Conservation (phyloP, 768 basidiomycete species). For the Polyporus arcularius region DNA sequence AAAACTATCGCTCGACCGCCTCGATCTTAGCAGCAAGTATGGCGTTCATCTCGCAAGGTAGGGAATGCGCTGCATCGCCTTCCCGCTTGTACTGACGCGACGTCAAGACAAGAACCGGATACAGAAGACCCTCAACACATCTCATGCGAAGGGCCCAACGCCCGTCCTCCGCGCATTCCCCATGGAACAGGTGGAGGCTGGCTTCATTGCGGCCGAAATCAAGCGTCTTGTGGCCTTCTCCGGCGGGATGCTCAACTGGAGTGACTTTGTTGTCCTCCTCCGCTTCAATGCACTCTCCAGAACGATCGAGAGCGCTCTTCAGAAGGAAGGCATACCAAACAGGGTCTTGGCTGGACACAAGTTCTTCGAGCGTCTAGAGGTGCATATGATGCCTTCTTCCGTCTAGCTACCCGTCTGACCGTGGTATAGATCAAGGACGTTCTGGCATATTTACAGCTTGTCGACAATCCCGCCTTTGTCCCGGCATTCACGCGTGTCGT, state of each 20-base stretch:
- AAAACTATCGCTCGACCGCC: conserved; percentile 85
- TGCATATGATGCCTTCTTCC: conserved; percentile 26
- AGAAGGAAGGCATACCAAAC: conserved; percentile 77
- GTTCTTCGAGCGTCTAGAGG: conserved; percentile 86
- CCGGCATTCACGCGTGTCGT: conserved; percentile 74
- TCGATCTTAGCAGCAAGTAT: conserved; percentile 72
- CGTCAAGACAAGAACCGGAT: conserved; percentile 70
- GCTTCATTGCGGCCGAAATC: conserved; percentile 75
- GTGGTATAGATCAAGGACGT: conserved; percentile 70
- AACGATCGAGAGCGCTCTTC: conserved; percentile 71
- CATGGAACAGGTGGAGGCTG: conserved; percentile 64
- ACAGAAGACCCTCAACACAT: conserved; percentile 69
- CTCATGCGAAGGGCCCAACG: conserved; percentile 59
- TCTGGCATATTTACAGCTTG: conserved; percentile 78
- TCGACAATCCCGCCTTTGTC: conserved; percentile 68
- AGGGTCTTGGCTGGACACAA: conserved; percentile 78
- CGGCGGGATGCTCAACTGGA: conserved; percentile 69
- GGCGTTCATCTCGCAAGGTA: conserved; percentile 84
- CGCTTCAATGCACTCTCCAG: conserved; percentile 82
- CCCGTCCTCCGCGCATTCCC: conserved; percentile 59
- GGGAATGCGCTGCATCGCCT: conserved; percentile 2
- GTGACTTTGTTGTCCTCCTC: conserved; percentile 84
- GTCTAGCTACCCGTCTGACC: not conserved
- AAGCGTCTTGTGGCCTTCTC: conserved; percentile 73
- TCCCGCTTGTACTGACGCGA: not conserved